Conservation (phyloP, 345 rosid genomes). For the Anastatica hierochuntica region DNA sequence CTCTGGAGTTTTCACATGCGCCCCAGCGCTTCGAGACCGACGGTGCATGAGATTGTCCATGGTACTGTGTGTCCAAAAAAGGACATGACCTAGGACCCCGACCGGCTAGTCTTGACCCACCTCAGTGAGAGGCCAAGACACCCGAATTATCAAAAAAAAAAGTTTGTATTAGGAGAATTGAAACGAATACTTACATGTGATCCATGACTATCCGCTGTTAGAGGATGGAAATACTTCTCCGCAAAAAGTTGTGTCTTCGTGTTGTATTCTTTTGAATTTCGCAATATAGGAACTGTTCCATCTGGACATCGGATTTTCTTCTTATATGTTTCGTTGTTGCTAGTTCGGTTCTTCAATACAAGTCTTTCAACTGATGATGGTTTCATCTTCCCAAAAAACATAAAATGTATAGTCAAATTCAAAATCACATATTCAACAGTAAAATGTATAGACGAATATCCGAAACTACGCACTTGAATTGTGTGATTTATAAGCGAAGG, state of each 20-base stretch:
- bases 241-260: neutral
- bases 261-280: neutral
- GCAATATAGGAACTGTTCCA: neutral
- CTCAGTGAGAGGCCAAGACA: too few relatives aligned
- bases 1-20: too few relatives aligned
- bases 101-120: too few relatives aligned
- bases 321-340: neutral
- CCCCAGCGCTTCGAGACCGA: too few relatives aligned
- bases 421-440: too few relatives aligned
- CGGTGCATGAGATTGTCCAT: too few relatives aligned
- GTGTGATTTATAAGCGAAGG: conserved; percentile 3
- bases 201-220: neutral
- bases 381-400: neutral
- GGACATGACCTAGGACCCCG: too few relatives aligned
- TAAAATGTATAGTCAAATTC: too few relatives aligned
- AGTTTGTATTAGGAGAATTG: too few relatives aligned
- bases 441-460: too few relatives aligned
- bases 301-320: neutral
- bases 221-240: neutral
- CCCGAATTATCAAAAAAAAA: too few relatives aligned
- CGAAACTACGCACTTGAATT: neutral
- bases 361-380: neutral
- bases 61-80: too few relatives aligned
- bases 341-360: neutral
- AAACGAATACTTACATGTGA: neutral